Percentiles rank a stretch among this genome's conserved stretches.
These are phyloP conservation scores for Solanum hybrid DNA, from an alignment of 305 asterid genomes.

Conservation along the genomic window DNA sequence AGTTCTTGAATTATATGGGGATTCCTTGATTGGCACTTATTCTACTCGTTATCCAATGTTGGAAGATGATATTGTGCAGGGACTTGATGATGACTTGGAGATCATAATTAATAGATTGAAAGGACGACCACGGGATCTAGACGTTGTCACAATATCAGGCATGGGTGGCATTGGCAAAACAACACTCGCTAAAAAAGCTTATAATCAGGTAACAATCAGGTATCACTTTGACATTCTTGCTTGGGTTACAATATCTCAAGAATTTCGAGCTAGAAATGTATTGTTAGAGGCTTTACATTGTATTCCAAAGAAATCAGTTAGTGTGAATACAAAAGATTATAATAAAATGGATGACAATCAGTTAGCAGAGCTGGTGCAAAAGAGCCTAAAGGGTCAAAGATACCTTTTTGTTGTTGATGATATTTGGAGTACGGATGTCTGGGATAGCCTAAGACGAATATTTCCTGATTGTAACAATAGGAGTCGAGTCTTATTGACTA, in stretches of 20 bases:
- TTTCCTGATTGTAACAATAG: background rate
- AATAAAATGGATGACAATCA: background rate
- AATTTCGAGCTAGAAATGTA: background rate
- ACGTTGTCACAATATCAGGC: background rate
- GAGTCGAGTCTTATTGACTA: background rate
- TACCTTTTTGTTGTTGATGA: background rate
- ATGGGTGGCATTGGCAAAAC: conserved; percentile 11
- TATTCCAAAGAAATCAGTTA: background rate
- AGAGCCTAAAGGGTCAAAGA: background rate
- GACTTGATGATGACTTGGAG: background rate
- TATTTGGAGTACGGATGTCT: background rate
- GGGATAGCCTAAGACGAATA: background rate
- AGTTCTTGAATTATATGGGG: no score
- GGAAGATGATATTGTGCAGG: background rate
- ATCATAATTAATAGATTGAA: background rate
- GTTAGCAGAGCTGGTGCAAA: background rate
- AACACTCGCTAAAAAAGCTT: conserved; percentile 9
- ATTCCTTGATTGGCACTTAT: background rate
- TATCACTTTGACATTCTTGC: background rate
- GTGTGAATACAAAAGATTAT: background rate
- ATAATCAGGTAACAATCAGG: background rate
- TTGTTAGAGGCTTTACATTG: background rate
- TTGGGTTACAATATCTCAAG: background rate
- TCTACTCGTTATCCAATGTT: background rate
- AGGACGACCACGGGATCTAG: background rate